A percentile compares a stretch with the other conserved stretches of the same genome.
phyloP scores from a whole-genome alignment of 2,329 filamentous ascomycete species.

The Drechslerella coelobrocha region DNA sequence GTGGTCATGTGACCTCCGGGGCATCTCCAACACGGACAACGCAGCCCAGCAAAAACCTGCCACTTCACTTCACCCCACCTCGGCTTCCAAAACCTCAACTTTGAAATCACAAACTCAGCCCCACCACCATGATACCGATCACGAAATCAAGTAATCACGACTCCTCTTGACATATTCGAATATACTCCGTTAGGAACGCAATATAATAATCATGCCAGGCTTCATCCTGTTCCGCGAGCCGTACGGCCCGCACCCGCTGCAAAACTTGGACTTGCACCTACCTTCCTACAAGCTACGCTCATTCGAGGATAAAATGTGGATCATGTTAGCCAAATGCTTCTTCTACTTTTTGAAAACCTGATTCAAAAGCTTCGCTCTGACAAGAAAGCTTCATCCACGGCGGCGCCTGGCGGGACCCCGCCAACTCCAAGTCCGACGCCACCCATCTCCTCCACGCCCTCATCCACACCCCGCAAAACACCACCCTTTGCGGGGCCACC shows the following conservation, averaged over 20 bases:
- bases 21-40: not conserved
- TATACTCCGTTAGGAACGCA: no score
- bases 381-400: conserved; percentile 66
- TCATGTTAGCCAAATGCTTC: conserved; percentile 39
- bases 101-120: no score
- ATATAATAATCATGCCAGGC: no score
- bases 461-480: conserved; percentile 47
- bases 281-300: conserved; percentile 46
- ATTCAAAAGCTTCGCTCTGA: conserved; percentile 48
- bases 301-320: conserved; percentile 47
- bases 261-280: conserved; percentile 49
- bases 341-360: conserved; percentile 1
- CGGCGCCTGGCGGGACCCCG: conserved; percentile 70
- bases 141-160: conserved; percentile 48
- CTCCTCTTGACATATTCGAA: no score
- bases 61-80: conserved; percentile 29
- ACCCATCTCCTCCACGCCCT: conserved; percentile 58
- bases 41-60: conserved; percentile 5
- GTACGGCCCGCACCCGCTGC: conserved; percentile 48
- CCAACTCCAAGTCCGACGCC: conserved; percentile 62
- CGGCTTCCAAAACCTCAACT: conserved; percentile 9
- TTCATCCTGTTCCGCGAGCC: conserved; percentile 51
- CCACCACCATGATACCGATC: conserved; percentile 36
- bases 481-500: conserved; percentile 67
- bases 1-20: not conserved